These are phyloP conservation scores for Fusarium sp. DNA, from an alignment of 2,329 filamentous ascomycete species.

Conservation along the genomic window DNA sequence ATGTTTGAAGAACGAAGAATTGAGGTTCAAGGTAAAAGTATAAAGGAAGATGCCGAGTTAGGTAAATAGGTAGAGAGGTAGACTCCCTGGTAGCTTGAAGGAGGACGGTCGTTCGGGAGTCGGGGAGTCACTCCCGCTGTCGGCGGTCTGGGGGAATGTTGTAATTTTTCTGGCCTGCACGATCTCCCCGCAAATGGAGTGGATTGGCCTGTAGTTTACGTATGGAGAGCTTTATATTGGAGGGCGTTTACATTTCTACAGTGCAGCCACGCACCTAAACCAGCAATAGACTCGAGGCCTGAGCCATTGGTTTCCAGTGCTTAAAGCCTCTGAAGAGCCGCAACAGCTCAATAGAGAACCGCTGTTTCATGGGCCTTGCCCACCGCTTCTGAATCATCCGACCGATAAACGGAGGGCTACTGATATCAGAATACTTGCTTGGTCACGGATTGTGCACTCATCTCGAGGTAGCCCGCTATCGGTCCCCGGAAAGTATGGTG, in stretches of 20 bases:
- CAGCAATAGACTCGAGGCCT: background rate
- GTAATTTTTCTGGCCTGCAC: conserved; percentile 14
- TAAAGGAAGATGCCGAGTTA: conserved; percentile 22
- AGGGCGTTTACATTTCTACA: conserved; percentile 7
- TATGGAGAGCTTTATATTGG: conserved; percentile 2
- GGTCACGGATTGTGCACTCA: background rate
- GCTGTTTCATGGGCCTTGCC: conserved; percentile 20
- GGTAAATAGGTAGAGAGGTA: background rate
- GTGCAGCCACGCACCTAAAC: background rate
- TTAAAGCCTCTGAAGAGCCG: background rate
- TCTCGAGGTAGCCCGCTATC: conserved; percentile 35
- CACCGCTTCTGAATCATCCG: conserved; percentile 41
- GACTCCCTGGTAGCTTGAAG: conserved; percentile 1
- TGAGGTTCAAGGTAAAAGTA: conserved; percentile 9
- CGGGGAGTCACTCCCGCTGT: conserved; percentile 46
- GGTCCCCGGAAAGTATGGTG: conserved; percentile 30
- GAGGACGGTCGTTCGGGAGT: conserved; percentile 39
- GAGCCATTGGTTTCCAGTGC: conserved; percentile 18
- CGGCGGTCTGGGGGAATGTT: conserved; percentile 41
- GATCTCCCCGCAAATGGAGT: conserved; percentile 27
- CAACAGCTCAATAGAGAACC: background rate
- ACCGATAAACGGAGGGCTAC: conserved; percentile 42
- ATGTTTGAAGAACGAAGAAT: conserved; percentile 21
- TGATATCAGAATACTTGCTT: conserved; percentile 32
- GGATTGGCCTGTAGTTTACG: background rate